phyloP scores from a whole-genome alignment of 441 rosid genomes.

The Biscutella laevigata region DNA sequence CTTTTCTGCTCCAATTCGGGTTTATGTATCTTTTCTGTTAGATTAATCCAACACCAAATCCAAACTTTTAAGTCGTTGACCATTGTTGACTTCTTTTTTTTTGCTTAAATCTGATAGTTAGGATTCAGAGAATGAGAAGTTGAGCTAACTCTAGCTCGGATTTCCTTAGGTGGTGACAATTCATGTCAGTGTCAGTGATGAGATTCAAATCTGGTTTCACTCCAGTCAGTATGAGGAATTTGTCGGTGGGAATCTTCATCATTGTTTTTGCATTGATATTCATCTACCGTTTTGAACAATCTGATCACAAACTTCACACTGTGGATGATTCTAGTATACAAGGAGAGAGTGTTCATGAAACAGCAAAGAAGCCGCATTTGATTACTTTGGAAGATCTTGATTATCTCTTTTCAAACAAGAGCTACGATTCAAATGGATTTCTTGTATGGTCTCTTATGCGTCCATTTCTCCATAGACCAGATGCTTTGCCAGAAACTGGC shows the following conservation, averaged over 20 bases:
- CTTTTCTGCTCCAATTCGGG: neutral
- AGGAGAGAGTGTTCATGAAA: conserved; percentile 18
- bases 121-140: neutral
- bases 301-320: conserved; percentile 43
- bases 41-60: neutral
- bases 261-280: conserved; percentile 46
- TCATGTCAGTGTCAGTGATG: conserved; percentile 22
- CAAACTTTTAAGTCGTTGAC: neutral
- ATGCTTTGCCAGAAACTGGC: conserved; percentile 67
- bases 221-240: conserved; percentile 48
- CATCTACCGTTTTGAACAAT: conserved; percentile 42
- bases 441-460: conserved; percentile 62
- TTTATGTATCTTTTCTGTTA: neutral
- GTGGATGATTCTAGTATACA: conserved; percentile 22
- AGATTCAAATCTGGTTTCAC: conserved; percentile 25
- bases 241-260: conserved; percentile 60
- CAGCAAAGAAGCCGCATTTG: conserved; percentile 34
- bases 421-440: conserved; percentile 36
- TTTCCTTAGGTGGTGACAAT: neutral
- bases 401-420: conserved; percentile 42
- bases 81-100: neutral
- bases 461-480: conserved; percentile 49
- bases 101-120: neutral
- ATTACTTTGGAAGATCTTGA: conserved; percentile 43
- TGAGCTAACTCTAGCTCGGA: neutral